A percentile compares a stretch with the other conserved stretches of the same genome.
Conservation (phyloP, 163 green algal genomes). For the Scenedesmus sp. region DNA sequence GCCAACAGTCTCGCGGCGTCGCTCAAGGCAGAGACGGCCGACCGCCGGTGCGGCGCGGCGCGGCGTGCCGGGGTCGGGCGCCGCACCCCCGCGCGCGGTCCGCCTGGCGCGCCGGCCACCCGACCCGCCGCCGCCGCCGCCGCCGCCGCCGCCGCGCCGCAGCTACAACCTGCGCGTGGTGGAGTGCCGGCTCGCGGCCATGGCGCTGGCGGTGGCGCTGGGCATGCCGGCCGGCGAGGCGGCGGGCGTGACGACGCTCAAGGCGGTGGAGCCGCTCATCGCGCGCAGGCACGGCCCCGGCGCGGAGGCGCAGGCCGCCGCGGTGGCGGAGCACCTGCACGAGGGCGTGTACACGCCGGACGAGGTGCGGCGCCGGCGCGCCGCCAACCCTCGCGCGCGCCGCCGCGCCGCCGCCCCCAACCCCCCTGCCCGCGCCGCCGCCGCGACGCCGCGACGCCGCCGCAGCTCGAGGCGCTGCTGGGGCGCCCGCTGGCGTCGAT, state of each 20-base stretch:
- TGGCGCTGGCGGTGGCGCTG: constrained; percentile 65
- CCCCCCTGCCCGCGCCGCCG: not conserved
- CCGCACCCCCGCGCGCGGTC: not conserved
- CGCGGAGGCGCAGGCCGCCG: not conserved
- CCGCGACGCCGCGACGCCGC: not conserved
- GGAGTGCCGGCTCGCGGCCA: constrained; percentile 92
- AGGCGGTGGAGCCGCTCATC: not conserved
- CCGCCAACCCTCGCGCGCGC: too few species aligned
- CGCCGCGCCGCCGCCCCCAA: not conserved
- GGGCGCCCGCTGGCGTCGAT: constrained; percentile 49
- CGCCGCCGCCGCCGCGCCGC: not conserved
- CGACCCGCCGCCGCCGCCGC: too few species aligned
- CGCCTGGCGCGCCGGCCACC: too few species aligned
- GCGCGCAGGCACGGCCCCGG: not conserved
- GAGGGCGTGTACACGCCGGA: constrained; percentile 3
- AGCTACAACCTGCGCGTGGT: constrained; percentile 97
- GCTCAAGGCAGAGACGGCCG: constrained; percentile 42
- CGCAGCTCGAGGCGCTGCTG: not conserved
- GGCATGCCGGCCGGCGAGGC: constrained; percentile 4
- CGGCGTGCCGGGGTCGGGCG: not conserved
- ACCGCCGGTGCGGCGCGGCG: constrained; percentile 4
- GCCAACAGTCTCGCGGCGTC: constrained; percentile 44
- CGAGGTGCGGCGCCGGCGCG: not conserved
- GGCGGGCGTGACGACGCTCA: not conserved
- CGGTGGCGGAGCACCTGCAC: constrained; percentile 29